These are phyloP conservation scores for Dactylellina sp. DNA, from an alignment of 2,329 filamentous ascomycete genomes.

Conservation along the genomic window DNA sequence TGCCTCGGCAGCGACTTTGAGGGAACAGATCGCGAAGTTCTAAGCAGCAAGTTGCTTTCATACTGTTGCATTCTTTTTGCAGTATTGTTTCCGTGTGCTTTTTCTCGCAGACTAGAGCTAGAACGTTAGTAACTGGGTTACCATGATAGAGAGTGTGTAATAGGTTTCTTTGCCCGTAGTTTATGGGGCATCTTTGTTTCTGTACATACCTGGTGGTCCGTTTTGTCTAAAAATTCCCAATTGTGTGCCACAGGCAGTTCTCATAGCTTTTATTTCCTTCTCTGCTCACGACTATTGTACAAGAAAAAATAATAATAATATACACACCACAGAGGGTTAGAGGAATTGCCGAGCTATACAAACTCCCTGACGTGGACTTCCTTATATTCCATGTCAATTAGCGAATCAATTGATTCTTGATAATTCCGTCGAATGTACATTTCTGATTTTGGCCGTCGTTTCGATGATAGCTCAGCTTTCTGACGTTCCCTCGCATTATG, in stretches of 20 bases:
- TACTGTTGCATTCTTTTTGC: slow-evolving; percentile 2
- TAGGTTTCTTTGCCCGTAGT: slow-evolving; percentile 20
- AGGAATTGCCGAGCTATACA: too few species aligned
- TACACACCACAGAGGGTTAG: slow-evolving; percentile 6
- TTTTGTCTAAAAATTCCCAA: background rate
- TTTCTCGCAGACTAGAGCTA: slow-evolving; percentile 30
- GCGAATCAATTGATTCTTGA: slow-evolving; percentile 41
- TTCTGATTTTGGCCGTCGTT: slow-evolving; percentile 38
- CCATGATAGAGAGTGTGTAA: slow-evolving; percentile 23
- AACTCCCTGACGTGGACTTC: slow-evolving; percentile 46
- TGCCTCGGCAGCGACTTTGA: slow-evolving; percentile 45
- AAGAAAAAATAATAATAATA: slow-evolving; percentile 15
- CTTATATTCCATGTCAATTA: slow-evolving; percentile 25
- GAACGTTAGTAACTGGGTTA: slow-evolving; percentile 27
- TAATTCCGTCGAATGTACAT: slow-evolving; percentile 27
- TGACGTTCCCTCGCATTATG: slow-evolving; percentile 38
- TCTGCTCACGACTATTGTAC: slow-evolving; percentile 30
- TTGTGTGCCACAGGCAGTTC: background rate
- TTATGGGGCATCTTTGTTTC: slow-evolving; percentile 13
- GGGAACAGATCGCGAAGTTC: slow-evolving; percentile 51
- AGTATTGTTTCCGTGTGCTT: slow-evolving; percentile 3
- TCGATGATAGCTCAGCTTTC: slow-evolving; percentile 26
- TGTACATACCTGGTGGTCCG: slow-evolving; percentile 43
- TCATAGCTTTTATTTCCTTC: background rate
- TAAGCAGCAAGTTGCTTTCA: background rate